phyloP scores from a whole-genome alignment of 2,329 filamentous ascomycete genomes.

The Curvularia hawaiiensis region DNA sequence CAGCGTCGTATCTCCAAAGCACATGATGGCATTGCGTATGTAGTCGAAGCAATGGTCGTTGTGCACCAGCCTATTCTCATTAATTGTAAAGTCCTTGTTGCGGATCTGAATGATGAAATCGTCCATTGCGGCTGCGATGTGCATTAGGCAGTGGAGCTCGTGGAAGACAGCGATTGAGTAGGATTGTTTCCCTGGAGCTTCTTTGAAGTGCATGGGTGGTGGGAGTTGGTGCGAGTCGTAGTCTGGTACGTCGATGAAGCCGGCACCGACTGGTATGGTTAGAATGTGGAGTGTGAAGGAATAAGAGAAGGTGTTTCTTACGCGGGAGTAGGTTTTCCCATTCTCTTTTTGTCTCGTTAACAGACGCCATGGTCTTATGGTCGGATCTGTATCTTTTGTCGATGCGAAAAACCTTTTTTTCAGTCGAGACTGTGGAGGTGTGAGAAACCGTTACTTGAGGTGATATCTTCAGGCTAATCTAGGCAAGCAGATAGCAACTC shows the following conservation, averaged over 20 bases:
- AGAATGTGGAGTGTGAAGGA: neutral
- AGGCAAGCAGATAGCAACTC: neutral
- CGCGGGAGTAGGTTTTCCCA: conserved; percentile 19
- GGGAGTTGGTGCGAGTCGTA: conserved; percentile 15
- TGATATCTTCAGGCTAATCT: neutral
- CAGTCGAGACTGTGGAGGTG: conserved; percentile 11
- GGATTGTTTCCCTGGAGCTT: conserved; percentile 11
- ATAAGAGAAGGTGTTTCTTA: conserved; percentile 1
- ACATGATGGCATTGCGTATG: conserved; percentile 31
- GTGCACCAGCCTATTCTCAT: conserved; percentile 28
- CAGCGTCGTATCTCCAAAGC: conserved; percentile 31
- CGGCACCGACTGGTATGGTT: conserved; percentile 17
- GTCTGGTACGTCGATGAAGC: conserved; percentile 22
- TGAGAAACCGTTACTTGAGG: conserved; percentile 1
- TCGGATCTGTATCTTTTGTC: conserved; percentile 24
- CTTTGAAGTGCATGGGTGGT: conserved; percentile 23
- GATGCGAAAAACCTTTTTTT: conserved; percentile 20
- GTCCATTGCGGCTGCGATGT: conserved; percentile 22
- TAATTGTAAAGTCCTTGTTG: conserved; percentile 18
- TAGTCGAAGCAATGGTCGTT: conserved; percentile 41
- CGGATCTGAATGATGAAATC: conserved; percentile 23
- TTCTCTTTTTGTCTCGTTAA: conserved; percentile 18
- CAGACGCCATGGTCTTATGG: conserved; percentile 19
- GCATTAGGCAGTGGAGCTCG: conserved; percentile 28
- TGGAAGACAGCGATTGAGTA: conserved; percentile 27